A percentile compares a stretch with the other conserved stretches of the same genome.
Conservation (phyloP, 2,329 filamentous ascomycete genomes). For the Cladosporium oxysporum region DNA sequence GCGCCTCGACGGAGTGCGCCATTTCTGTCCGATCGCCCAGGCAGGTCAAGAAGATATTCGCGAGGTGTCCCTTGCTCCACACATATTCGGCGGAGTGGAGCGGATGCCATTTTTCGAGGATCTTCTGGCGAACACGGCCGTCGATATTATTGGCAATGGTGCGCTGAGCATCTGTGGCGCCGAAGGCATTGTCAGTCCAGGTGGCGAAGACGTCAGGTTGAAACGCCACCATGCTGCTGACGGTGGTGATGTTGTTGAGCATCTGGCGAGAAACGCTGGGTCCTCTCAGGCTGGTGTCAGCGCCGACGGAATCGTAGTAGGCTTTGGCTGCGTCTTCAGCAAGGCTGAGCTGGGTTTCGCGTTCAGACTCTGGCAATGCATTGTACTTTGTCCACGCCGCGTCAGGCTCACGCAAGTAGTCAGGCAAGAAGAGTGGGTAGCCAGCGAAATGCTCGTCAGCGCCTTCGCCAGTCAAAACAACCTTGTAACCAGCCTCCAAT, state of each 20-base stretch:
- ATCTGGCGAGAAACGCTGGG: conserved; percentile 37
- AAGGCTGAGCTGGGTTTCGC: conserved; percentile 25
- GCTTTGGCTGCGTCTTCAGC: conserved; percentile 31
- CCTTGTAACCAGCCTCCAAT: conserved; percentile 52
- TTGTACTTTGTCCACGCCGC: conserved; percentile 30
- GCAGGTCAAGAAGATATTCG: conserved; percentile 45
- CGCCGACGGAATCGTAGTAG: conserved; percentile 35
- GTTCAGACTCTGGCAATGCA: conserved; percentile 30
- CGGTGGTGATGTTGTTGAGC: conserved; percentile 44
- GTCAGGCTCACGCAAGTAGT: conserved; percentile 55
- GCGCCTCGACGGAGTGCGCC: conserved; percentile 45
- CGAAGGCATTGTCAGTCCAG: conserved; percentile 36
- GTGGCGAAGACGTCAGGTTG: conserved; percentile 39
- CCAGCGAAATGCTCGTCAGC: conserved; percentile 58
- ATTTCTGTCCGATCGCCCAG: conserved; percentile 51
- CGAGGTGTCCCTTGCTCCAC: conserved; percentile 41
- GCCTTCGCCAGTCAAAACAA: conserved; percentile 52
- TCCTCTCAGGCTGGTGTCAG: conserved; percentile 27
- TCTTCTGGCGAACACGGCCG: conserved; percentile 34
- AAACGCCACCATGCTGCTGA: conserved; percentile 40
- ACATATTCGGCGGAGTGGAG: conserved; percentile 43
- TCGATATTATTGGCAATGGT: conserved; percentile 40
- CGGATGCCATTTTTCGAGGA: conserved; percentile 44
- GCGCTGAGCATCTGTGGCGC: conserved; percentile 34
- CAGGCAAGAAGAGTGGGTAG: conserved; percentile 50